Conservation (phyloP, 805 yeast genomes). For the Kluyveromyces nonfermentans region DNA sequence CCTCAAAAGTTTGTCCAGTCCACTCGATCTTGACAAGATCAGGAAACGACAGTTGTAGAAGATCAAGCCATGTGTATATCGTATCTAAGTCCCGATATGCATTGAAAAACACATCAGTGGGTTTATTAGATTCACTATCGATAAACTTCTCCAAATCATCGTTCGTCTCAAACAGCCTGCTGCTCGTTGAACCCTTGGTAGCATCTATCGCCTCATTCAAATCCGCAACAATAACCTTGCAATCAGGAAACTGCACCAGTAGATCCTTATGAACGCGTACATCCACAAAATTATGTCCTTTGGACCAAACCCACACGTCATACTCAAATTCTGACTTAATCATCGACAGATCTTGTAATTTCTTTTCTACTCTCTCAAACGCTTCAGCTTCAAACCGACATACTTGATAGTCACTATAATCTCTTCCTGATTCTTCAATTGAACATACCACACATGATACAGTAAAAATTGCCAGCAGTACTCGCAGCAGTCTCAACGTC, state of each 20-base stretch:
- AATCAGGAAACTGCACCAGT: conserved; percentile 12
- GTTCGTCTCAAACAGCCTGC: neutral
- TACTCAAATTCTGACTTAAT: conserved; percentile 6
- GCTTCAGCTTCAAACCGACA: conserved; percentile 15
- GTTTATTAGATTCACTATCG: conserved; percentile 7
- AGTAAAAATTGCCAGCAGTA: neutral
- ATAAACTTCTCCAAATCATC: conserved; percentile 7
- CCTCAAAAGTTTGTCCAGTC: conserved; percentile 71
- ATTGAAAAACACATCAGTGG: conserved; percentile 53
- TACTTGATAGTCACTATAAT: conserved; percentile 17
- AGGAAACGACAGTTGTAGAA: conserved; percentile 53
- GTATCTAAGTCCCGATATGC: conserved; percentile 60
- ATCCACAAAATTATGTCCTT: conserved; percentile 35
- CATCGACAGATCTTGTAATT: conserved; percentile 6
- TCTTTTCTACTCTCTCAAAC: conserved; percentile 7
- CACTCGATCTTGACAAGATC: conserved; percentile 51
- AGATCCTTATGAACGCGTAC: conserved; percentile 24
- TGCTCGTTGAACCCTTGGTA: conserved; percentile 35
- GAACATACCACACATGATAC: neutral
- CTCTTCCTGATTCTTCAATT: conserved; percentile 1
- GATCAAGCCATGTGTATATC: conserved; percentile 63
- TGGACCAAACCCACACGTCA: conserved; percentile 43
- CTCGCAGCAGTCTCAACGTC: neutral
- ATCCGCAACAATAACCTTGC: conserved; percentile 43
- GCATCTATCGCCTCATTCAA: conserved; percentile 48